Base-by-base conservation (phyloP, 371 early-diverging fungal species). In the Saksenaea oblongispora region DNA sequence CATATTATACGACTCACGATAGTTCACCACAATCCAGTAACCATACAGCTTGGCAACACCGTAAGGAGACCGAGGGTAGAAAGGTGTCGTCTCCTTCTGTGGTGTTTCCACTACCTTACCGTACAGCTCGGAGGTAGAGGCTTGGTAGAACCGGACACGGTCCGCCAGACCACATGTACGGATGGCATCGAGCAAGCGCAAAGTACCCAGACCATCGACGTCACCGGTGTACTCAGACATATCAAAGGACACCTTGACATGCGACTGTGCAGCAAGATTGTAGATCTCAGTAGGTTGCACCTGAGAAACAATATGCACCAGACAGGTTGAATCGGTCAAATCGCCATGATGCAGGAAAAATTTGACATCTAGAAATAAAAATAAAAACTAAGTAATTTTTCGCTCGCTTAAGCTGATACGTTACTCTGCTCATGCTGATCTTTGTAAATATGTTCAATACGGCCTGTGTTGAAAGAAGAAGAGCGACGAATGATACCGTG, bases 221-320 rank as follows among this genome's bases (percentile, higher is more conserved):
- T 92, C 88, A 78, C 89, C 90, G 34, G 91, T 93, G 78, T 93
- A 93, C 71, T 92, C 91, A 26, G 93, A 87, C 91, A 92, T 89
- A 62, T 92, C 91, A 67, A 93, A 93, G 10, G 92, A 92, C 24
- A 93, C 92, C 75, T 91, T 91, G 72, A 93, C 93, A 66, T 91
- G 91, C 37, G 89, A 89, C 66, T 88, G 88, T 37, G 89, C 89
- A 47, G 83, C 89, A 72, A 91, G 80, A 74, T 90, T 91, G 73
- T 92, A 91, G 58, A 90, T 74, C 70, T 91, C 93, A 31, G 87
- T 89, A 28, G 93, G 91, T 56, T 88, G 87, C 35, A 92, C 86
- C 65, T 89, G 80, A 26, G 86, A 76, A 51, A 92, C 79, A 65
- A 93, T 89, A 67, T 88, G 85, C 18, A 91, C 88, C 58, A 93